Base-by-base conservation (phyloP, 75 land plant species). In the Cupressus sempervirens region DNA sequence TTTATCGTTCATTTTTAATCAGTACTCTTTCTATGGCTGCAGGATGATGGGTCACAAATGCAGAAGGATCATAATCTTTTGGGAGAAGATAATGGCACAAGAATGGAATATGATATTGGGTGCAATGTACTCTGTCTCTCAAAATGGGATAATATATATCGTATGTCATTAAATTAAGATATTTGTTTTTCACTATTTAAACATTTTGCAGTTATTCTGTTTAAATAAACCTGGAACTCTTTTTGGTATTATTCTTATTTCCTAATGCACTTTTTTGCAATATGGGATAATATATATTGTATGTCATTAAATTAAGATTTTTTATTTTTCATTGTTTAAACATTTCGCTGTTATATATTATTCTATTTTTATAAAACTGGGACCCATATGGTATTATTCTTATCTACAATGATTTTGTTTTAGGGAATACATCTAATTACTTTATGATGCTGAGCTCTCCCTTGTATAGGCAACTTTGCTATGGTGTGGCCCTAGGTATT, bases 261-360 rank as follows among this genome's bases (percentile, higher is more conserved):
- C 29, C 7, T 12, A 68, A 30, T 68, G 43, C 1, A 1, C 1
- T 41, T 41, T 41, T 41, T 41, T 67, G n/a, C 91, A 15, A 82
- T 85, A 46, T 88, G 91, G 91, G 91, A 90, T 82, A 89, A 80
- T 68, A 23, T 85, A 38, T 87, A 88, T 67, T 90, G 91, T 90
- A 88, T 76, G 91, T 85, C n/a, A 34, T 48, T 32, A n/a, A 26
- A 34, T 68, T 35, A 15, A 40, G 18, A 62, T 15, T 73, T 48
- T n/a, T 32, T 76, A 18, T n/a, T 29, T 83, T n/a, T 79, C 18
- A 52, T 13, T 53, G 30, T n/a, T 54, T 56, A 3, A 79, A 16
- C 30, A 7, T 7, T 77, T 82, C 16, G 11, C 23, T n/a, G n/a
- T n/a, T 43, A 26, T 70, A 30, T 29, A 30, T 70, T 70, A 30